Percentiles rank a stretch among this genome's conserved stretches.
These are phyloP conservation scores for Globisporangium sylvaticum DNA, from an alignment of 352 stramenopile species.

Conservation along the genomic window DNA sequence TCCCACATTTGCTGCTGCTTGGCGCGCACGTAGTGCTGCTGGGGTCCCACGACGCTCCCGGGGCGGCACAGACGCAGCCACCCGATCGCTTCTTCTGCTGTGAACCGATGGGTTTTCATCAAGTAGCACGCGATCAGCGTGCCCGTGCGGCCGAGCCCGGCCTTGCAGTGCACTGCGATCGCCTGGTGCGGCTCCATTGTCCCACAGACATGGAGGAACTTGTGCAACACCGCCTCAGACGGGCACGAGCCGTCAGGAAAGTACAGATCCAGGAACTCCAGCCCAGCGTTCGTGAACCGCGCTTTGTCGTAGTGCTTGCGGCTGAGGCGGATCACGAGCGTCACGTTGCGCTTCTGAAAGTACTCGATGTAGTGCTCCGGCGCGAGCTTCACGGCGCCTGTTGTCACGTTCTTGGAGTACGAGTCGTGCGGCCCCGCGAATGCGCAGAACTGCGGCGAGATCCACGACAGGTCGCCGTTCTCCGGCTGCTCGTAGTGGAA, in stretches of 20 bases:
- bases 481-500: slow-evolving; percentile 18
- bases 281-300: slow-evolving; percentile 76
- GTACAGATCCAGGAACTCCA: slow-evolving; percentile 88
- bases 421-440: slow-evolving; percentile 35
- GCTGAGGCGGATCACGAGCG: slow-evolving; percentile 89
- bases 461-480: slow-evolving; percentile 30
- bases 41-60: slow-evolving; percentile 90
- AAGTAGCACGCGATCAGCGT: slow-evolving; percentile 93
- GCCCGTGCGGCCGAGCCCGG: slow-evolving; percentile 91
- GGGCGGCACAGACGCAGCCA: slow-evolving; percentile 92
- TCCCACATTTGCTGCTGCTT: slow-evolving; percentile 38
- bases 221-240: slow-evolving; percentile 57
- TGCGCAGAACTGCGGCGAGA: slow-evolving; percentile 24
- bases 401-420: slow-evolving; percentile 18
- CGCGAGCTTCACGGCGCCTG: slow-evolving; percentile 24
- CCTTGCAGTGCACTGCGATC: slow-evolving; percentile 97
- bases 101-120: slow-evolving; percentile 93
- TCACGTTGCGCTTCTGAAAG: slow-evolving; percentile 20
- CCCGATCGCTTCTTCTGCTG: slow-evolving; percentile 88
- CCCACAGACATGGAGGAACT: slow-evolving; percentile 68
- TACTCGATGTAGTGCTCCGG: slow-evolving; percentile 31
- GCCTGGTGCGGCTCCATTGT: too few relatives aligned
- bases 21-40: slow-evolving; percentile 91
- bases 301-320: slow-evolving; percentile 90
- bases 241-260: slow-evolving; percentile 92